Base-by-base conservation (phyloP, 2,329 filamentous ascomycete species). In the Beauveria rudraprayagi region DNA sequence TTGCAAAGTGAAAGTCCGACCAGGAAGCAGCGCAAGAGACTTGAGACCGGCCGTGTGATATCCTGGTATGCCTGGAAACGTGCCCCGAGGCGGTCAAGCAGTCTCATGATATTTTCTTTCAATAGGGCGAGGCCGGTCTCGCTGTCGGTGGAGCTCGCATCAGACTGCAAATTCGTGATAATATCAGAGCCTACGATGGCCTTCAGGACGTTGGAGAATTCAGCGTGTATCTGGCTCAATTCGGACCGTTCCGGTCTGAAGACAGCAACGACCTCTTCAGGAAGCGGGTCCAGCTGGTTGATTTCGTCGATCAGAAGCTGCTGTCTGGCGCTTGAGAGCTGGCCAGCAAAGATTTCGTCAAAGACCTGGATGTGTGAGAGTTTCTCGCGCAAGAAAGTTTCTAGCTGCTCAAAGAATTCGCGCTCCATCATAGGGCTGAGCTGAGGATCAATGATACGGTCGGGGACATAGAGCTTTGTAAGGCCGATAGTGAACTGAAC, bases 31-130 rank as follows among this genome's bases (percentile, higher is more conserved):
- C 89, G 85, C 48, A 97, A 78, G 65, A 97, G 89, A 57, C 89
- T 90, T 50, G 91, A 80, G 11, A 91, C 82, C 4, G 91, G 92
- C 50, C 83, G 80, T 0, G 89, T 90, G 66, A 97, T 84, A 69
- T 99, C 94, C 63, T 91, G 90, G 68, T 97, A 97, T 16, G 86
- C 85, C 44, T 86, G 82, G 69, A 92, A 95, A 41, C 85, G 81
- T 34, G 83, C 78, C 1, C 80, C 81, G 8, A 99, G 80, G 50
- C 92, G 84, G 59, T 81, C 77, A 55, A 89, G 83, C 44, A 96
- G 83, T 63, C 89, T 85, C 7, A 78, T 75, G n/a, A 94, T 76
- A 60, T 83, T 84, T 63, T 80, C 77, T 59, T 77, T 77, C 17
- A 85, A 72, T 2, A 85, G 75, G 30, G 78, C 71, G 58, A 85